Base-by-base conservation (phyloP, 176 grass and related monocot genomes). In the Eremochloa ophiuroides region DNA sequence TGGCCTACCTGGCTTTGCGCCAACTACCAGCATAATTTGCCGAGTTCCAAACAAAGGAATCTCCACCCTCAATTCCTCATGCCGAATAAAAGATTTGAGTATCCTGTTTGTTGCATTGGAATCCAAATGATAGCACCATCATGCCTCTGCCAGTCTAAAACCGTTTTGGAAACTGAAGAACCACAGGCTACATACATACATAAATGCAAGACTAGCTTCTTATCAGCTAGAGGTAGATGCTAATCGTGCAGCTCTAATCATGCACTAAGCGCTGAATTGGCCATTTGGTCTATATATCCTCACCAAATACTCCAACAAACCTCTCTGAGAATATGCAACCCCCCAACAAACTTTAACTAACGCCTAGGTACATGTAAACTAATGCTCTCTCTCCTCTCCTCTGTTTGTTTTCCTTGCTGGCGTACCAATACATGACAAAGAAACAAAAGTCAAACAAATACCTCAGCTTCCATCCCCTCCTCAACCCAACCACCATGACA, bases 391-490 rank as follows among this genome's bases (percentile, higher is more conserved):
- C 41, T 63, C 47, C 17, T 39, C 10, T 37, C 15, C 42, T 88
- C 67, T 17, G 17, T 2, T 41, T 51, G 28, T 34, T 60, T 62
- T 31, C 67, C 35, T 79, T 17, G 74, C 66, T 88, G 59, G 67
- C 66, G 80, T 64, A 66, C 75, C 75, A 65, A 30, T 29, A 17
- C 33, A 69, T 55, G 63, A 53, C 30, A 79, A 83, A 51, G 37
- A 84, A 97, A 87, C 66, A 73, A 97, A 97, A 93, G 94, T 97
- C 94, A 93, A 90, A 80, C 66, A 79, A 81, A 81, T 77, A 60
- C 77, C 69, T 84, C 74, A 81, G 18, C 35, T 50, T 56, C 40
- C n/a, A 65, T 70, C 75, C 41, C 78, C 55, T 72, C 83, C 64
- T 82, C 80, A 69, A 62, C 89, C 63, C 87, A 93, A 91, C 86